These are phyloP conservation scores for Penicillium mononematosum DNA, from an alignment of 495 filamentous ascomycete genomes.

Conservation along the genomic window DNA sequence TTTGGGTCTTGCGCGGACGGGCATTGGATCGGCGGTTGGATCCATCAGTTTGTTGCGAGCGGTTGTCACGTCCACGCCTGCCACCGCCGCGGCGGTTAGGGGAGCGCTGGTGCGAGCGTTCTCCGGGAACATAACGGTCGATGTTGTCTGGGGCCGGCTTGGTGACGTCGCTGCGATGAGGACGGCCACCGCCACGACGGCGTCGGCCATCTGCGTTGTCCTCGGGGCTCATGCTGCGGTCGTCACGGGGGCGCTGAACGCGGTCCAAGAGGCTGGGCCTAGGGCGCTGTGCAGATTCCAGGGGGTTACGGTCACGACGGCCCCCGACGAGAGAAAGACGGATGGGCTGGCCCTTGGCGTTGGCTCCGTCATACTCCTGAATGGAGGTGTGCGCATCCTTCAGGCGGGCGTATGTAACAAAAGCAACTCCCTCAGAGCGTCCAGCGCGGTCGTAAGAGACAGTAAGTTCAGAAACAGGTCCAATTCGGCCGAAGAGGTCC, in stretches of 20 bases:
- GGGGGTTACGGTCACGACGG: slow-evolving; percentile 54
- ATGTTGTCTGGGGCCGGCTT: slow-evolving; percentile 69
- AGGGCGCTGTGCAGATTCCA: slow-evolving; percentile 61
- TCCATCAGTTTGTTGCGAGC: slow-evolving; percentile 39
- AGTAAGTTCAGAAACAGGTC: slow-evolving; percentile 64
- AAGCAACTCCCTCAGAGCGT: slow-evolving; percentile 83
- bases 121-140: slow-evolving; percentile 80
- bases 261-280: slow-evolving; percentile 73
- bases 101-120: slow-evolving; percentile 31
- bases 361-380: slow-evolving; percentile 81
- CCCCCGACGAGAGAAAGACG: slow-evolving; percentile 66
- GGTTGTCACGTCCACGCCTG: slow-evolving; percentile 45
- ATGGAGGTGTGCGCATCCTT: slow-evolving; percentile 73
- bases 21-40: slow-evolving; percentile 46
- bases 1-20: slow-evolving; percentile 82
- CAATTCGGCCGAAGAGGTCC: slow-evolving; percentile 80
- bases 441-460: slow-evolving; percentile 87
- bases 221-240: slow-evolving; percentile 45
- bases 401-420: slow-evolving; percentile 70
- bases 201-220: slow-evolving; percentile 41
- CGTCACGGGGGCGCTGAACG: slow-evolving; percentile 51
- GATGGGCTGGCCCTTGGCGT: slow-evolving; percentile 91
- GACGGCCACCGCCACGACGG: slow-evolving; percentile 33
- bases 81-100: slow-evolving; percentile 38
- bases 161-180: slow-evolving; percentile 64